Base-by-base conservation (phyloP, 164 flowering plant genomes). In the Vitis riparia region DNA sequence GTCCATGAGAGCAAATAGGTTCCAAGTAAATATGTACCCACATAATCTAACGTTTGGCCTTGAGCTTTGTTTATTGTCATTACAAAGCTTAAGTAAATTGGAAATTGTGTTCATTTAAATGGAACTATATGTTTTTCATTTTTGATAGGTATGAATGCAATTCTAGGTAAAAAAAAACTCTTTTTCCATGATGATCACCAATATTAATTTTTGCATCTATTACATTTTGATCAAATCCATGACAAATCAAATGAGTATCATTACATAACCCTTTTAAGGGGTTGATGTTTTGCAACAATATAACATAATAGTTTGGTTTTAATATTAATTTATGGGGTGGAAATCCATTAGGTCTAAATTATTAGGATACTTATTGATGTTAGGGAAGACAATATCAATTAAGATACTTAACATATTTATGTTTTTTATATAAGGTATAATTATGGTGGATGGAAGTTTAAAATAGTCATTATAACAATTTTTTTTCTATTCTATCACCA, bases 61-160 rank as follows among this genome's bases (percentile, higher is more conserved):
- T 68, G 63, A n/a, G 53, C 52, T 63, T 63, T 63, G 13, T 63
- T 63, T 15, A 48, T 63, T 7, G 66, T 48, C 66, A 63, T 63
- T 1, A 63, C 55, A 58, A 68, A 68, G 23, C 55, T 9, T 7
- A 57, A n/a, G 0, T 19, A n/a, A 17, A 68, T 48, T 57, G 55
- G 30, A 59, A 68, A 57, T 29, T 66, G 69, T 19, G 11, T 53
- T 55, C 60, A 27, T 55, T 66, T 53, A 11, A 66, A 55, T 10
- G 30, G 55, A 32, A 32, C 1, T 3, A 32, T 3, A 6, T 32
- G 44, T 32, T 32, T 32, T 32, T 32, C 44, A 32, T 32, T 32
- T 32, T 32, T 6, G 6, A 32, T 32, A 32, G 44, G 44, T 1
- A 32, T 32, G 44, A 32, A 32, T 32, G 5, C 5, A 3, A 32